Percentiles rank a stretch among this genome's conserved stretches.
phyloP scores from a whole-genome alignment of 495 filamentous ascomycete species.

The Aspergillus cavernicola region DNA sequence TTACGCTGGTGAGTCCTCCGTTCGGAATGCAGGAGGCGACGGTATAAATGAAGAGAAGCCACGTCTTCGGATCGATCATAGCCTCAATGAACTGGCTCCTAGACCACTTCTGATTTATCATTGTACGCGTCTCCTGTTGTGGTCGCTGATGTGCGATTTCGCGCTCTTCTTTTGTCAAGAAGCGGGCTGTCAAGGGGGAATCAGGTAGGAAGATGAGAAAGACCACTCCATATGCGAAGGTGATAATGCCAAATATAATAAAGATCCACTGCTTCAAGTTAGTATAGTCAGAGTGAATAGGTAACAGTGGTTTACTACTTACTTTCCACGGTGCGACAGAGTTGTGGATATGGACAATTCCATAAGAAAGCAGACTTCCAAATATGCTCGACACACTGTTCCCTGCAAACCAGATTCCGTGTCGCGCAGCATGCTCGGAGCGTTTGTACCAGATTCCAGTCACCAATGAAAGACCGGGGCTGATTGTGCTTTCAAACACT shows the following conservation, averaged over 20 bases:
- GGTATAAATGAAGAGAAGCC: conserved; percentile 20
- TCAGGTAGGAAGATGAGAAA: conserved; percentile 45
- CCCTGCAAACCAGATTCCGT: conserved; percentile 48
- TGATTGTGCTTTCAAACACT: conserved; percentile 42
- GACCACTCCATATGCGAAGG: conserved; percentile 31
- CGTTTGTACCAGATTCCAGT: conserved; percentile 43
- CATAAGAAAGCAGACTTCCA: conserved; percentile 36
- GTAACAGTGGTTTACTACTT: too few relatives aligned
- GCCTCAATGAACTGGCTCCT: conserved; percentile 45
- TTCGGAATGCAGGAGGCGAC: conserved; percentile 20
- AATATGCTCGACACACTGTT: conserved; percentile 45
- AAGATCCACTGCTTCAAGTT: conserved; percentile 20
- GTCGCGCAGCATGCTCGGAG: conserved; percentile 47
- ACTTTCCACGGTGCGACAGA: neutral
- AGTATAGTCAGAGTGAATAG: neutral
- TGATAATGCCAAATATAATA: conserved; percentile 35
- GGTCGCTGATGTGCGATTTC: conserved; percentile 45
- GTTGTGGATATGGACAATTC: neutral
- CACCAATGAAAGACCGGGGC: conserved; percentile 18
- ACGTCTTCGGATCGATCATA: conserved; percentile 36
- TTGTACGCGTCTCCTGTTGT: conserved; percentile 36
- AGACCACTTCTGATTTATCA: conserved; percentile 50
- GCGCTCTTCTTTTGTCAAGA: conserved; percentile 36
- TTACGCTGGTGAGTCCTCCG: conserved; percentile 23
- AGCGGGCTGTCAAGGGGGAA: conserved; percentile 40